Evolutionary conservation across 2,329 filamentous ascomycete genomes (phyloP).

Genomic region (Pseudofabraea citricarpa): DNA sequence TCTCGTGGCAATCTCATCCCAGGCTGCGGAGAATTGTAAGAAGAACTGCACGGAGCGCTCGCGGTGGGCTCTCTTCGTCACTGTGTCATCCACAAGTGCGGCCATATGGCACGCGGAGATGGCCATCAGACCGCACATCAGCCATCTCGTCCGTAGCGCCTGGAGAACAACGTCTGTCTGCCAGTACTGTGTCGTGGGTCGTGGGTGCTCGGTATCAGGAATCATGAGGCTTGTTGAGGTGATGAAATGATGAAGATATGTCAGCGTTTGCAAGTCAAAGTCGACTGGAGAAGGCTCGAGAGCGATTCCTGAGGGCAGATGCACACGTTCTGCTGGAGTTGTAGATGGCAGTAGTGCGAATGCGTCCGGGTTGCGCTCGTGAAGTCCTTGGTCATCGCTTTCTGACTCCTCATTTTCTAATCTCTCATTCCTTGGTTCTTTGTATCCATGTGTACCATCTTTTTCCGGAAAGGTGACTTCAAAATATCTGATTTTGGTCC

Average conservation of each 20-base stretch:
- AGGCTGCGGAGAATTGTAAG: neutral
- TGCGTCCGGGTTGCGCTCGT: neutral
- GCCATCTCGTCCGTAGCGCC: neutral
- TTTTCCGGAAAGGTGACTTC: slow-evolving; percentile 19
- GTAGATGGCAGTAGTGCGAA: no score
- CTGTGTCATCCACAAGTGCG: slow-evolving; percentile 1
- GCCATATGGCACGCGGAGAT: slow-evolving; percentile 3
- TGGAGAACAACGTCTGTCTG: neutral
- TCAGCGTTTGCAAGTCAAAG: slow-evolving; percentile 1
- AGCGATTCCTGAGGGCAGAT: neutral
- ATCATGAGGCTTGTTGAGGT: neutral
- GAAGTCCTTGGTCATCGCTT: neutral
- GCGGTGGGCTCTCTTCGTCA: neutral
- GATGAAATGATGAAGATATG: slow-evolving; percentile 3
- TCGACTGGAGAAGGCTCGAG: neutral
- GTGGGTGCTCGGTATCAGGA: neutral
- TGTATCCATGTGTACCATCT: neutral
- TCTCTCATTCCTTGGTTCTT: neutral
- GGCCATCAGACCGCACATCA: slow-evolving; percentile 4
- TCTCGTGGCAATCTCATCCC: neutral
- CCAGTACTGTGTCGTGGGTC: slow-evolving; percentile 1
- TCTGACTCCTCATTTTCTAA: neutral
- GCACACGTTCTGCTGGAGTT: neutral
- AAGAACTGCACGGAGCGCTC: neutral
- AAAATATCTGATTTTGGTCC: slow-evolving; percentile 33